Evolutionary conservation across 163 green algal genomes (phyloP), one percentile per base, ranked within the genome.

Genomic region (Scenedesmus sp.): DNA sequence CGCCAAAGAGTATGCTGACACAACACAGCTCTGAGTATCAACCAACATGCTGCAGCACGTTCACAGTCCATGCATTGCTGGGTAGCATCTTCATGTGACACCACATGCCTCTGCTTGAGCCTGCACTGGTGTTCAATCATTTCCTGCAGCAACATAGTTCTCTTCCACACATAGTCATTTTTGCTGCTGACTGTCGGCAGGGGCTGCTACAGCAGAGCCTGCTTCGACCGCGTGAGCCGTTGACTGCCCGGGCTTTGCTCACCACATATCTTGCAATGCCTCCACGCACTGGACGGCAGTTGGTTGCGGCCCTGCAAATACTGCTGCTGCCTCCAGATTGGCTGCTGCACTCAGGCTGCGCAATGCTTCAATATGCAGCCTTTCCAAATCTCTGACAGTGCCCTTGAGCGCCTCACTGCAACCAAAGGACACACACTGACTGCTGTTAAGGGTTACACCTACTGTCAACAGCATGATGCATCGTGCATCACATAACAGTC

Each of bases 191-290:
- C 56, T 70, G 22, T 22, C 22, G 9, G 22, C 70, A 42, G 70
- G n/a, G 15, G 70, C 70, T 44, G 70, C 70, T 6, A 30, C 33
- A 49, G 73, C 73, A 42, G 37, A 37, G 33, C 33, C 6, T 46
- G 37, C 9, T 1, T 22, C 2, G n/a, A 18, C 70, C 46, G 33
- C n/a, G n/a, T 26, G 40, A 26, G 3, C 33, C 20, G 24, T 13
- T 13, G 15, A 13, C 49, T 56, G 49, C 59, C 9, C 30, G 20
- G 30, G 26, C 30, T 76, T 37, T 76, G 44, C 85, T 76, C 65
- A 90, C 85, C 85, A 90, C 49, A 85, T 85, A 73, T 90, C 85
- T 37, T 90, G 85, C 72, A 90, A n/a, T 20, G 42, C 9, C 85
- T 90, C 85, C 30, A 42, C 65, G 7, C 42, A 51, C 43, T 84